These are phyloP conservation scores for Senna tora DNA, from an alignment of 306 rosid species.

Conservation along the genomic window DNA sequence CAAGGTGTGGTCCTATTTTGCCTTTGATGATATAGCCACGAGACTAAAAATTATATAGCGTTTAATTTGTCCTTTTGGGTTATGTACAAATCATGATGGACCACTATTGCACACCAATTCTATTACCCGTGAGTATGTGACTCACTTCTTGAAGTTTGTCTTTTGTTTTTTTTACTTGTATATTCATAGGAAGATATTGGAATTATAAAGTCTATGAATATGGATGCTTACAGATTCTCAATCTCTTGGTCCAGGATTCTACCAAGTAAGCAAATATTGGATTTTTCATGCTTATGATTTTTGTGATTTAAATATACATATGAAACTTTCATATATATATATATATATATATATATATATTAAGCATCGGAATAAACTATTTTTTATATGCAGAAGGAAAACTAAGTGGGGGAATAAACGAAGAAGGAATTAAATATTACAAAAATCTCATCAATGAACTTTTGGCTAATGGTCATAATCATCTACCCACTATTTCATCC, in stretches of 20 bases:
- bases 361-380: background rate
- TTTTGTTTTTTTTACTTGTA: background rate
- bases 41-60: background rate
- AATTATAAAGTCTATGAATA: background rate
- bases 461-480: background rate
- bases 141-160: background rate
- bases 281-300: background rate
- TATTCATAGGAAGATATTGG: background rate
- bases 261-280: background rate
- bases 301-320: too few relatives aligned
- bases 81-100: too few relatives aligned
- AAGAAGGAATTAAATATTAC: constrained; percentile 2
- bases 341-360: too few relatives aligned
- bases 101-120: too few relatives aligned
- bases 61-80: background rate
- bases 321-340: too few relatives aligned
- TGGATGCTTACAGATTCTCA: constrained; percentile 1
- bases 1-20: background rate
- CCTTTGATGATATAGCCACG: background rate
- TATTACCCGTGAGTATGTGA: background rate
- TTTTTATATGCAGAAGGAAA: background rate
- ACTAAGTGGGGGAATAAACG: background rate
- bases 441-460: background rate
- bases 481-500: background rate
- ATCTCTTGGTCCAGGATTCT: background rate